Evolutionary conservation across 805 yeast species (phyloP).

Genomic region (Candida lessepsii): DNA sequence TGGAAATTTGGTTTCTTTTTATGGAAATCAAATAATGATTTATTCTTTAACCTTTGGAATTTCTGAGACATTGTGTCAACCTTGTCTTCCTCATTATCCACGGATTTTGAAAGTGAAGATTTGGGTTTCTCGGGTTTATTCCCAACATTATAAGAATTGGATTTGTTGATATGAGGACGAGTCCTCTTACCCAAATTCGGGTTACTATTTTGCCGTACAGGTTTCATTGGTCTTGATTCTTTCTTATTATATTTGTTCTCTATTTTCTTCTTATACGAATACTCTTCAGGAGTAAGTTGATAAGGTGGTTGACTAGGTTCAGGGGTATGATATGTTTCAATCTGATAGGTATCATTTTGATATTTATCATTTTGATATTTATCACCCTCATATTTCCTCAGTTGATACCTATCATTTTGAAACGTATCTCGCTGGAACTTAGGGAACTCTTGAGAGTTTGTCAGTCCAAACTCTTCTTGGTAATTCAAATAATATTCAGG

Average conservation of each 20-base stretch:
- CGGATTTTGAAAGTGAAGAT: neutral
- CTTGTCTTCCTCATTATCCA: neutral
- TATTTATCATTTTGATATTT: no score
- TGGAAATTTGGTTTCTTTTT: constrained; percentile 16
- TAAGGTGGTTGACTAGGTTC: neutral
- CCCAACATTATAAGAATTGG: constrained; percentile 12
- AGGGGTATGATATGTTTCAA: neutral
- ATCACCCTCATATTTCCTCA: no score
- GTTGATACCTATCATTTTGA: no score
- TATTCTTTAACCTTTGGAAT: constrained; percentile 1
- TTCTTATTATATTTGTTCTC: constrained; percentile 10
- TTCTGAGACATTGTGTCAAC: neutral
- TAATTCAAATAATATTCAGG: neutral
- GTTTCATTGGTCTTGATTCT: constrained; percentile 12
- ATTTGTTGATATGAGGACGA: constrained; percentile 14
- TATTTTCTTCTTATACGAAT: constrained; percentile 8
- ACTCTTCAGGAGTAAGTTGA: neutral
- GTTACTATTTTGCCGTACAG: constrained; percentile 15
- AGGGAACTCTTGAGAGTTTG: no score
- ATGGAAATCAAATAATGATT: constrained; percentile 10
- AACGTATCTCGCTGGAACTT: no score
- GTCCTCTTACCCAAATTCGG: constrained; percentile 12
- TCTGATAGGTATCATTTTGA: no score
- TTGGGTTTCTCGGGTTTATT: constrained; percentile 4
- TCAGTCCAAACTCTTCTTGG: no score